Percentiles rank a stretch among this genome's conserved stretches.
These are phyloP conservation scores for Lepiota venenata DNA, from an alignment of 768 basidiomycete genomes.

Conservation along the genomic window DNA sequence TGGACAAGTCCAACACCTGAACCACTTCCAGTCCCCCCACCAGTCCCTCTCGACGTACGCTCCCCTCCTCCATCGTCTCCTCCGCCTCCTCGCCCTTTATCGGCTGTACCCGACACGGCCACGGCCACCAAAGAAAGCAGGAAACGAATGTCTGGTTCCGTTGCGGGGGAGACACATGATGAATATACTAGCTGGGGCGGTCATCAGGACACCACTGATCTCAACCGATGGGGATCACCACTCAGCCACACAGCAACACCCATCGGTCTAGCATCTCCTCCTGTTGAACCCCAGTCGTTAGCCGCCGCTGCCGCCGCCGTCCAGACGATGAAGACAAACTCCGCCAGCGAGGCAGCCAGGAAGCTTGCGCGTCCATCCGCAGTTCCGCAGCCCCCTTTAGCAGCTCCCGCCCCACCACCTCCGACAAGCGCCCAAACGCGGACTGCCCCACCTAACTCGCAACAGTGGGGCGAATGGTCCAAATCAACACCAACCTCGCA, in stretches of 20 bases:
- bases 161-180: constrained; percentile 15
- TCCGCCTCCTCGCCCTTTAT: neutral
- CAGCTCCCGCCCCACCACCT: constrained; percentile 12
- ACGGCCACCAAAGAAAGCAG: neutral
- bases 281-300: constrained; percentile 14
- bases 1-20: neutral
- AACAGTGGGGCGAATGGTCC: constrained; percentile 17
- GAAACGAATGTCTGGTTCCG: constrained; percentile 3
- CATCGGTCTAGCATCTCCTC: neutral
- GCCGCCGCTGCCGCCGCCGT: constrained; percentile 22
- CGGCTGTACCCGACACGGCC: neutral
- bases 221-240: constrained; percentile 17
- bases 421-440: neutral
- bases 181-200: constrained; percentile 18
- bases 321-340: constrained; percentile 18
- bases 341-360: constrained; percentile 21
- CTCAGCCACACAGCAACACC: constrained; percentile 12
- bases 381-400: constrained; percentile 16
- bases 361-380: constrained; percentile 17
- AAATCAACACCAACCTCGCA: neutral
- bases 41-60: neutral
- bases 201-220: constrained; percentile 15
- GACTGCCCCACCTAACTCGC: neutral
- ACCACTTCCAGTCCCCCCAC: neutral
- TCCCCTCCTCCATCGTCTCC: neutral